Base-by-base conservation (phyloP, 2,329 filamentous ascomycete genomes). In the Diaporthe sp. region DNA sequence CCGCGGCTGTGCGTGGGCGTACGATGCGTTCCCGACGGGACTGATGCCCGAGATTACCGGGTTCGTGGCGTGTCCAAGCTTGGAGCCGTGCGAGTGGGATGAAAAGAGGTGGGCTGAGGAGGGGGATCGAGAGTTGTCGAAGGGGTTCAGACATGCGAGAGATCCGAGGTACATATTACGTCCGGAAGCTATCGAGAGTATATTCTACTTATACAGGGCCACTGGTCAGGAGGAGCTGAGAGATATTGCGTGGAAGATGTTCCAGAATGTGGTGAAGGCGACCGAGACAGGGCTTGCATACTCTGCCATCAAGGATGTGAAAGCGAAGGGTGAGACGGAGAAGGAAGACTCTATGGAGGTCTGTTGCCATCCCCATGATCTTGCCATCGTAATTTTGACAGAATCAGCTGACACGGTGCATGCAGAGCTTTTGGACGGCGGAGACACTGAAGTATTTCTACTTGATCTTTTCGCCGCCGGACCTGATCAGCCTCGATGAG, bases 131-230 rank as follows among this genome's bases (percentile, higher is more conserved):
- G 75, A 75, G 2, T 72, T 80, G 17, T 77, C 77, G 25, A 76
- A 75, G 27, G 81, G 81, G 0, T 79, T 83, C 32, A 75, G 73
- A 0, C 72, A 75, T 9, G 77, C 79, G 1, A 58, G 76, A 6
- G 81, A 83, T 37, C 39, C 78, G 22, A 75, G 84, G 56, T 92
- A 92, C 76, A 87, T 91, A 42, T 83, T 92, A 50, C 86, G 89
- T 76, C 91, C 91, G 4, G 91, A 93, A 80, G 91, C 91, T 7
- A 92, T 93, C 70, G 91, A 93, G 81, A 92, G 90, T 25, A 87
- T 93, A 3, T 93, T 91, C 81, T 92, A 78, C 87, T 85, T 55
- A 0, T 92, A 91, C 80, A 87, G 91, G 70, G 87, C 92, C 73
- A 92, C 89, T 0, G 91, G 89, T 27, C 87, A 91, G 70, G 80